Base-by-base conservation (phyloP, 371 early-diverging fungal genomes). In the Rhizoclosmatium hyalinum region DNA sequence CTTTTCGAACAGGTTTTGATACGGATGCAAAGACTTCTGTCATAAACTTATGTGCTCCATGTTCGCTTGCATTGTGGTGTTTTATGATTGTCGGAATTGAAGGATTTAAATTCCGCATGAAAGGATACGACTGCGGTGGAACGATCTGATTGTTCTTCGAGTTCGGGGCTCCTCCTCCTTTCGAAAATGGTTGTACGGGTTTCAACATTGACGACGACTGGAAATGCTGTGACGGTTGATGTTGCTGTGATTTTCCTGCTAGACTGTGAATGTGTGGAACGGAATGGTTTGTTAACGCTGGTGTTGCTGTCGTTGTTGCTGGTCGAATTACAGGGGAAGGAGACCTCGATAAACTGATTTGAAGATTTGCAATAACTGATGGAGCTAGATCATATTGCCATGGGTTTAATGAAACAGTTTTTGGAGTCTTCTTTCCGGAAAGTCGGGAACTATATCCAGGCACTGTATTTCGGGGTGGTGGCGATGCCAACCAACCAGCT, bases 101-200 rank as follows among this genome's bases (percentile, higher is more conserved):
- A 10, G 77, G 77, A 24, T 77, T 77, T 2, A 77, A 42, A 63
- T 77, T 77, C 53, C 75, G 54, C 77, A 77, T 77, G 71, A 68
- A 77, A 6, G 77, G 77, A 61, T 77, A 77, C 44, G 75, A 75
- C 54, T 77, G 74, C 21, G 62, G 56, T 32, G 70, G 56, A 10
- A 44, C 47, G 2, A 58, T 56, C 32, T 21, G 45, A n/a, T 43
- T 3, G 39, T 32, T 24, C 61, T 61, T 61, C 19, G n/a, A 39
- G 39, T 14, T 32, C 14, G 44, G 5, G n/a, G 65, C 17, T n/a
- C 44, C 65, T n/a, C 44, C n/a, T 42, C 14, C 12, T 12, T 50
- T 32, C 32, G 32, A 14, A 12, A 17, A 41, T 6, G 17, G 12
- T 64, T 24, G 41, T 3, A 61, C 19, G 61, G 65, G 65, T 64